Evolutionary conservation across 169 alveolate species (phyloP).

Genomic region (Plasmodium gallinaceum): DNA sequence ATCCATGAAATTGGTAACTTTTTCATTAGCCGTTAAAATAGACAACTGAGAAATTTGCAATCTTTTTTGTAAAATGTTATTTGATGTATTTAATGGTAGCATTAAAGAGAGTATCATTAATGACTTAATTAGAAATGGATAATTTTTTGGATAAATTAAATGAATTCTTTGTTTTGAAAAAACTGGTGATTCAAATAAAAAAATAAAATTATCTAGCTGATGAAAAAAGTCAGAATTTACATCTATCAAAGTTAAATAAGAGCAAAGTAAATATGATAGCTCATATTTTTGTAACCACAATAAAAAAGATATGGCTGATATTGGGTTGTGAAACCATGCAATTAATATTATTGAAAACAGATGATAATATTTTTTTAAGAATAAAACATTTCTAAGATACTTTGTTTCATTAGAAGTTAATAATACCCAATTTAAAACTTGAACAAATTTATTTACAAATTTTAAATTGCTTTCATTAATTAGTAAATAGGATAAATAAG

Average conservation of each 20-base stretch:
- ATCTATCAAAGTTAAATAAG: slow-evolving; percentile 50
- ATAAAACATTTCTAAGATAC: slow-evolving; percentile 78
- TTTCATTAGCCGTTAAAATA: slow-evolving; percentile 26
- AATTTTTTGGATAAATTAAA: slow-evolving; percentile 80
- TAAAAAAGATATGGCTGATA: slow-evolving; percentile 83
- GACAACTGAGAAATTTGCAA: slow-evolving; percentile 62
- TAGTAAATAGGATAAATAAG: slow-evolving; percentile 49
- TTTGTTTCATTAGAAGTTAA: slow-evolving; percentile 84
- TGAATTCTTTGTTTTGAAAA: slow-evolving; percentile 84
- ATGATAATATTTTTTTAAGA: slow-evolving; percentile 71
- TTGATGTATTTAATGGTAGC: slow-evolving; percentile 67
- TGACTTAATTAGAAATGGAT: slow-evolving; percentile 82
- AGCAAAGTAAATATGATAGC: slow-evolving; percentile 74
- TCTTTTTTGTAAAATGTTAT: slow-evolving; percentile 67
- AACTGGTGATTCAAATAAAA: slow-evolving; percentile 83
- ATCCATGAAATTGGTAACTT: slow-evolving; percentile 12
- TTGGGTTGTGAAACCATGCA: slow-evolving; percentile 80
- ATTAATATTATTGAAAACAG: slow-evolving; percentile 79
- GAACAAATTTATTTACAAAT: slow-evolving; percentile 79
- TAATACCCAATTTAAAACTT: slow-evolving; percentile 85
- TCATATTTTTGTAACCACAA: slow-evolving; percentile 86
- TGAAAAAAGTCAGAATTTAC: slow-evolving; percentile 78
- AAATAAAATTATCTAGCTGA: slow-evolving; percentile 82
- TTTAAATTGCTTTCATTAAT: slow-evolving; percentile 25
- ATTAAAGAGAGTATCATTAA: slow-evolving; percentile 76